Percentiles rank a stretch among this genome's conserved stretches.
phyloP scores from a whole-genome alignment of 2,329 filamentous ascomycete species.

The Phaeosphaeriaceae sp. region DNA sequence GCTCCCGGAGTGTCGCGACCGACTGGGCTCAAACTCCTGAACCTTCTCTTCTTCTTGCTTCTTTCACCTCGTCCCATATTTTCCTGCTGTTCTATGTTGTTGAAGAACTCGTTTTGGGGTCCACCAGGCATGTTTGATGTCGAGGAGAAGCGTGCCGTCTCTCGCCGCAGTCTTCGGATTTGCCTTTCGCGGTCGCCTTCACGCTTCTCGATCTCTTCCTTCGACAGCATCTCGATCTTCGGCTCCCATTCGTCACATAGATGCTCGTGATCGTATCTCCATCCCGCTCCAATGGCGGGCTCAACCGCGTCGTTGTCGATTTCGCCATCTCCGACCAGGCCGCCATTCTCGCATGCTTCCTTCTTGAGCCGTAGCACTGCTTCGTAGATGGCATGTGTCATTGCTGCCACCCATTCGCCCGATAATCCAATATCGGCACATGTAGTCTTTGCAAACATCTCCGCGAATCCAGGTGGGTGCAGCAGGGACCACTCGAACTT shows the following conservation, averaged over 20 bases:
- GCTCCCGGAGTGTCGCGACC: slow-evolving; percentile 83
- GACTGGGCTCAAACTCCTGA: slow-evolving; percentile 84
- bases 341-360: slow-evolving; percentile 91
- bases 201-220: slow-evolving; percentile 96
- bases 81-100: slow-evolving; percentile 63
- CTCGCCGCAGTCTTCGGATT: slow-evolving; percentile 82
- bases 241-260: slow-evolving; percentile 67
- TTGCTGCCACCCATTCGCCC: slow-evolving; percentile 92
- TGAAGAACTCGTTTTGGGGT: slow-evolving; percentile 68
- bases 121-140: slow-evolving; percentile 80
- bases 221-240: slow-evolving; percentile 69
- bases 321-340: slow-evolving; percentile 76
- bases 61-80: slow-evolving; percentile 92
- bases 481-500: slow-evolving; percentile 98
- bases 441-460: slow-evolving; percentile 89
- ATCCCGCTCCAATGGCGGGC: slow-evolving; percentile 78
- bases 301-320: slow-evolving; percentile 90
- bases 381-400: slow-evolving; percentile 97
- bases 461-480: slow-evolving; percentile 88
- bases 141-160: slow-evolving; percentile 91
- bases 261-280: slow-evolving; percentile 93
- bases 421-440: slow-evolving; percentile 89
- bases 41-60: slow-evolving; percentile 93
- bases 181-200: slow-evolving; percentile 94
- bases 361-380: slow-evolving; percentile 92